Base-by-base conservation (phyloP, 2,329 filamentous ascomycete species). In the Colletotrichum abscissum region DNA sequence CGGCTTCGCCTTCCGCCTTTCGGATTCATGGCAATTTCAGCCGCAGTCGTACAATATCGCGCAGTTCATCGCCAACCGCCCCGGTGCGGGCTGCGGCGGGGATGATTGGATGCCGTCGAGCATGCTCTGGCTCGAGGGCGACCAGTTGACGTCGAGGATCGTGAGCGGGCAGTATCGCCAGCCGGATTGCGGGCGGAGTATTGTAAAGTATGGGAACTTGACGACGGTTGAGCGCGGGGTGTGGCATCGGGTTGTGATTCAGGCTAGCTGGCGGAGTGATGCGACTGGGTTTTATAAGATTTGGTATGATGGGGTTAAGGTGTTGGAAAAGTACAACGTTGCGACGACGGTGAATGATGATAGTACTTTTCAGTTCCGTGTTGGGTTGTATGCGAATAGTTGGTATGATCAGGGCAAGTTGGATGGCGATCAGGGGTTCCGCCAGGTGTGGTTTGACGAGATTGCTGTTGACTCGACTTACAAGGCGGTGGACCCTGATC, bases 11-110 rank as follows among this genome's bases (percentile, higher is more conserved):
- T 88, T 89, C 80, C 84, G 85, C n/a, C 82, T 89, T 8, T 81
- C 83, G 30, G 77, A 84, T 0, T 67, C 80, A 70, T 88, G 86
- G 87, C 78, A 88, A 74, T 87, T 86, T 76, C 75, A 78, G n/a
- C 60, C 60, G 24, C 85, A 87, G 77, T 79, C 78, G 63, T 88
- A 85, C 79, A 86, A 88, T 79, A 77, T 88, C 57, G 85, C 83
- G 0, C 86, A 88, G 78, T 88, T 88, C 80, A 88, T 88, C 75
- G 85, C 86, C 68, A 82, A 88, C 74, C 87, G 87, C 73, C 78
- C 79, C 1, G 82, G 83, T 73, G 80, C 82, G 3, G 79, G 80
- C 59, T 86, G 86, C 75, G 79, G 80, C 55, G 86, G 86, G 75
- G 84, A 88, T 72, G 82, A 84, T 67, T 88, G 80, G 76, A 87